Conservation (phyloP, 2,329 filamentous ascomycete genomes). For the Blastomyces gilchristii region DNA sequence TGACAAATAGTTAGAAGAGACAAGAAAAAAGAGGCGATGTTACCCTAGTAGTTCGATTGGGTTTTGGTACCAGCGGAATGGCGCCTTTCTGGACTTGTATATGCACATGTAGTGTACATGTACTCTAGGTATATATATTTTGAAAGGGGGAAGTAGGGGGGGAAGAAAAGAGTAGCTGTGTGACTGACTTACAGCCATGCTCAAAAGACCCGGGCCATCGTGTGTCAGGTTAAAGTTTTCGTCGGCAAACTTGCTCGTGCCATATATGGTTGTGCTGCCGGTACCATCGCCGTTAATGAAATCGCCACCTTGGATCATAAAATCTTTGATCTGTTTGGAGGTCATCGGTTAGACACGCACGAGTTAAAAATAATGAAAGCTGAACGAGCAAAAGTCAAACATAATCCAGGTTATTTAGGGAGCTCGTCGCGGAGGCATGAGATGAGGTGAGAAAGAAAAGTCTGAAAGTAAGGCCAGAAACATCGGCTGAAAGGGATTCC, state of each 20-base stretch:
- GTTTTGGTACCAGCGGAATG: not conserved
- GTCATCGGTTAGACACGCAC: not conserved
- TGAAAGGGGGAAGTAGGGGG: not conserved
- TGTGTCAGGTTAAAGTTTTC: constrained; percentile 82
- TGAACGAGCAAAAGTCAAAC: not conserved
- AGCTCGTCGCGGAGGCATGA: too few relatives aligned
- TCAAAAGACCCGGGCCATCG: constrained; percentile 67
- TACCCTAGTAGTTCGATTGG: not conserved
- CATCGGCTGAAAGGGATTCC: not conserved
- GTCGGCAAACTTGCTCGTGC: constrained; percentile 71
- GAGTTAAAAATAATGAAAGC: not conserved
- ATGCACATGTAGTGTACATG: not conserved
- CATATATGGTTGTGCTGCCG: constrained; percentile 80
- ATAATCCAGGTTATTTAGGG: too few relatives aligned
- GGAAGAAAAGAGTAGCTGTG: not conserved
- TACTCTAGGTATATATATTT: not conserved
- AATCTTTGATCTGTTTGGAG: constrained; percentile 65
- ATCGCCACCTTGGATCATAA: constrained; percentile 97
- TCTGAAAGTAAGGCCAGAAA: not conserved
- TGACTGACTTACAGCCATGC: constrained; percentile 67
- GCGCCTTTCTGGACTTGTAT: not conserved
- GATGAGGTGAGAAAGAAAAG: not conserved
- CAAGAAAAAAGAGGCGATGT: constrained; percentile 4
- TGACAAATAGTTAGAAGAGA: too few relatives aligned
- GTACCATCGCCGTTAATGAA: constrained; percentile 90